A percentile compares a stretch with the other conserved stretches of the same genome.
phyloP scores from a whole-genome alignment of 345 rosid species.

The Eutrema heterophyllum region DNA sequence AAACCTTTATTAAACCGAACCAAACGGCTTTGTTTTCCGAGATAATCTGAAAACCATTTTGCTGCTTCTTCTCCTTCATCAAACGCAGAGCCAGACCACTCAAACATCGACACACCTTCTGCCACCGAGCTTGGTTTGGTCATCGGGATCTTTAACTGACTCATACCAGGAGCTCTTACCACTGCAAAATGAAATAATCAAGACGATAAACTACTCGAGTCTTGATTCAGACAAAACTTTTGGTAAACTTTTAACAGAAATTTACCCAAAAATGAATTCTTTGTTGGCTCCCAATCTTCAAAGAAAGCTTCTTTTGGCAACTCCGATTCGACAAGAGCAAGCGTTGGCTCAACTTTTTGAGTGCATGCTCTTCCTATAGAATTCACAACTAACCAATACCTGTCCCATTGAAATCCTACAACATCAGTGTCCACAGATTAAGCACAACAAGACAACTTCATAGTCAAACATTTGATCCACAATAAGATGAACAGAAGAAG shows the following conservation, averaged over 20 bases:
- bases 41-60: slow-evolving; percentile 73
- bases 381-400: slow-evolving; percentile 75
- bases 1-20: slow-evolving; percentile 82
- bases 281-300: slow-evolving; percentile 66
- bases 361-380: slow-evolving; percentile 69
- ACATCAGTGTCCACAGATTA: neutral
- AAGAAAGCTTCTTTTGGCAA: slow-evolving; percentile 60
- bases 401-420: slow-evolving; percentile 57
- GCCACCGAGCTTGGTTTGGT: slow-evolving; percentile 39
- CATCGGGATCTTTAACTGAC: slow-evolving; percentile 49
- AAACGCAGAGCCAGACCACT: slow-evolving; percentile 91
- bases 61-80: slow-evolving; percentile 90
- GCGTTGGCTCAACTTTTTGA: slow-evolving; percentile 79
- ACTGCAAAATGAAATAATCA: slow-evolving; percentile 33
- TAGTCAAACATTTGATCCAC: neutral
- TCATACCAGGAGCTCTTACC: slow-evolving; percentile 78
- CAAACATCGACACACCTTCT: slow-evolving; percentile 73
- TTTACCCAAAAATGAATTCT: slow-evolving; percentile 53
- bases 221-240: neutral
- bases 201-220: neutral
- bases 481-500: neutral
- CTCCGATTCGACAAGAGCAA: slow-evolving; percentile 56
- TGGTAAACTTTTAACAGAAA: neutral
- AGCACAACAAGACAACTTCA: neutral
- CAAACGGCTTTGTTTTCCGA: slow-evolving; percentile 71